Conservation (phyloP, 805 yeast species). For the Ogataea polymorpha region DNA sequence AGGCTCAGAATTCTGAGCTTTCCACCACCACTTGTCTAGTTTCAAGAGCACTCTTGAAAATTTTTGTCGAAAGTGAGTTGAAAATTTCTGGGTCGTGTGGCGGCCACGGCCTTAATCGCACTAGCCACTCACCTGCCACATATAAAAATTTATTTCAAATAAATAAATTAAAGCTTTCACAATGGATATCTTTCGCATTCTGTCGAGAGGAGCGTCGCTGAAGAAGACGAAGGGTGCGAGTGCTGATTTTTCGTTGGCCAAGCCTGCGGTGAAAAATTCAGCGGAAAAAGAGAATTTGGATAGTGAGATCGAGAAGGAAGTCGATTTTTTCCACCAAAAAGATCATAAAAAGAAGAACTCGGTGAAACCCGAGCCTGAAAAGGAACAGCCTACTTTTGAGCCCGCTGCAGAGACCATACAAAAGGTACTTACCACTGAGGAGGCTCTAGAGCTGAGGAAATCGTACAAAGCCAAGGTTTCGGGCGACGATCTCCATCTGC, state of each 20-base stretch:
- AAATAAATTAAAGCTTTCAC: not conserved
- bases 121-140: slow-evolving; percentile 13
- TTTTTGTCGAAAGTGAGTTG: slow-evolving; percentile 18
- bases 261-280: slow-evolving; percentile 19
- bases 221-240: slow-evolving; percentile 50
- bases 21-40: slow-evolving; percentile 3
- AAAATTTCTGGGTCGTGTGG: slow-evolving; percentile 21
- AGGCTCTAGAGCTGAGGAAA: slow-evolving; percentile 62
- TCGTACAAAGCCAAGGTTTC: slow-evolving; percentile 63
- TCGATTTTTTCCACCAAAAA: slow-evolving; percentile 70
- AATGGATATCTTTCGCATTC: slow-evolving; percentile 88
- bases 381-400: slow-evolving; percentile 25
- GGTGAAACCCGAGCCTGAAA: not conserved
- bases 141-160: slow-evolving; percentile 9
- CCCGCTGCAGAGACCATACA: slow-evolving; percentile 24
- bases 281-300: slow-evolving; percentile 38
- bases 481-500: slow-evolving; percentile 86
- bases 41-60: slow-evolving; percentile 11
- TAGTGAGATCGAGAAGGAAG: slow-evolving; percentile 61
- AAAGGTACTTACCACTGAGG: slow-evolving; percentile 48
- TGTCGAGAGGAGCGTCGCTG: slow-evolving; percentile 81
- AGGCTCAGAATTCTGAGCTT: slow-evolving; percentile 5
- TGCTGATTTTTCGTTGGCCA: slow-evolving; percentile 40
- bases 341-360: slow-evolving; percentile 20
- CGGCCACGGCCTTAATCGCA: not conserved